Base-by-base conservation (phyloP, 2,329 filamentous ascomycete species). In the Trichoderma lentiforme region DNA sequence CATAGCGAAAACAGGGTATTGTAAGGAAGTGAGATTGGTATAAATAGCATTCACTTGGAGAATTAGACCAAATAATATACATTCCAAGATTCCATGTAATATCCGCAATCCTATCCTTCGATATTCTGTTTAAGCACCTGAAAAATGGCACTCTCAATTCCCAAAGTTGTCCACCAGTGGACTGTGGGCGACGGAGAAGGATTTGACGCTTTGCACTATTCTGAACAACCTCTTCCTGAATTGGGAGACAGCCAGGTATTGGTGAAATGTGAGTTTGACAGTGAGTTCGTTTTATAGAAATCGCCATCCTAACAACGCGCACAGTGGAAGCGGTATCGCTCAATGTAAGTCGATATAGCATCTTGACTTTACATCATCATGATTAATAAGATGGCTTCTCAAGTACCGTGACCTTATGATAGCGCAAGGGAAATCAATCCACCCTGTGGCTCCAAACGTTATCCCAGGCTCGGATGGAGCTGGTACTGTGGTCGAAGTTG, bases 331-430 rank as follows among this genome's bases (percentile, higher is more conserved):
- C 56, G 7, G 65, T 26, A 47, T 68, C 65, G 21, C 65, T 60
- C 36, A 68, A 68, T 8, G 56, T 68, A n/a, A 28, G 53, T 36
- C 30, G 21, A 32, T 26, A 18, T 4, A 15, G 11, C 15, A 26
- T 9, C 11, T 24, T 14, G n/a, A 11, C 9, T 12, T 32, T 21
- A 18, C 6, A 26, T 34, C n/a, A 18, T n/a, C 18, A 47, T 24
- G n/a, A 5, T 56, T 60, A 34, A 68, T 24, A 4, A 15, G 51
- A 2, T 26, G 4, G 9, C 21, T 28, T 6, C n/a, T 43, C 34
- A 15, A 68, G 65, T 60, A 68, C 18, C 56, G 65, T 12, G 65
- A 68, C 58, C 56, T 68, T 9, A 47, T 47, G 53, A 60, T 60
- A 60, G 12, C 7, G 18, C 34, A 47, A 28, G 65, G 65, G 7